Evolutionary conservation across 768 basidiomycete species (phyloP).

Genomic region (Naganishia kalamii): DNA sequence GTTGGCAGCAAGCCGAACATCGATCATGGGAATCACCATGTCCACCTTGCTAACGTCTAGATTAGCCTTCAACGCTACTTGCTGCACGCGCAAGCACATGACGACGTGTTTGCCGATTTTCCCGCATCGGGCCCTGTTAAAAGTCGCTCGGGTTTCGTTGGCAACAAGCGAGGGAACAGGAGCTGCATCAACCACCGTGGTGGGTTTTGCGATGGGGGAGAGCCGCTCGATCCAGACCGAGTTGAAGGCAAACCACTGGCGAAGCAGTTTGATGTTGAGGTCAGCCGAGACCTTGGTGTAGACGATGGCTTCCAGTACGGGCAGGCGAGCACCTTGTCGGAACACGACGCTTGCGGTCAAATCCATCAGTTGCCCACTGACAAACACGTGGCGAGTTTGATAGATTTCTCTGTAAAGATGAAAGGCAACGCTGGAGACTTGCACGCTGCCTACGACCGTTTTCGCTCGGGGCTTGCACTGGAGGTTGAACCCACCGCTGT

Average conservation of each 20-base stretch:
- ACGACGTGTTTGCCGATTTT: constrained; percentile 32
- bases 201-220: constrained; percentile 45
- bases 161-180: neutral
- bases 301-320: constrained; percentile 62
- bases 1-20: constrained; percentile 59
- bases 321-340: constrained; percentile 39
- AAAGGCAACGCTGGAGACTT: constrained; percentile 70
- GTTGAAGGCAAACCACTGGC: constrained; percentile 90
- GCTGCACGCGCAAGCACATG: constrained; percentile 57
- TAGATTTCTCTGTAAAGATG: constrained; percentile 62
- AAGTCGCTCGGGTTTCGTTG: constrained; percentile 38
- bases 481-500: constrained; percentile 85
- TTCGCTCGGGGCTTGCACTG: constrained; percentile 47
- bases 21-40: constrained; percentile 59
- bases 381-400: constrained; percentile 18
- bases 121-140: constrained; percentile 53
- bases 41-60: constrained; percentile 71
- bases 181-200: neutral
- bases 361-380: constrained; percentile 65
- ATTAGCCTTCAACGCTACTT: constrained; percentile 68
- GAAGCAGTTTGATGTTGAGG: constrained; percentile 74
- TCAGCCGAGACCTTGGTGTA: constrained; percentile 77
- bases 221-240: constrained; percentile 89
- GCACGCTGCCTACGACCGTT: constrained; percentile 65
- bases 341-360: constrained; percentile 68